Percentiles rank a stretch among this genome's conserved stretches.
phyloP scores from a whole-genome alignment of 2,329 filamentous ascomycete genomes.

The Fusarium sp. region DNA sequence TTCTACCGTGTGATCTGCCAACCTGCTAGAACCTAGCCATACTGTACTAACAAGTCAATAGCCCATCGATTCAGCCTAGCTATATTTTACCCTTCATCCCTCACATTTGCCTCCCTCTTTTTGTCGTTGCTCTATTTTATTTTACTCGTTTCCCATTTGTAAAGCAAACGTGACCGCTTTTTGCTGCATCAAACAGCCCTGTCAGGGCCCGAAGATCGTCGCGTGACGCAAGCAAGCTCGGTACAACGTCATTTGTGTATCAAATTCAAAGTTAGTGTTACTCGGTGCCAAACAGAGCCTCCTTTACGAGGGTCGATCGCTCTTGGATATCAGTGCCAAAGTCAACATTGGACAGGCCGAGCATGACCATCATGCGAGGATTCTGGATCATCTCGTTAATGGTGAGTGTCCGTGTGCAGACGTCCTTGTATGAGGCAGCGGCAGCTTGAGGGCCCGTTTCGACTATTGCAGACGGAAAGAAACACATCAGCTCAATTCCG shows the following conservation, averaged over 20 bases:
- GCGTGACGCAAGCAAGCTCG: conserved; percentile 19
- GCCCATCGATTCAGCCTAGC: neutral
- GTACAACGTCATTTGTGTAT: conserved; percentile 27
- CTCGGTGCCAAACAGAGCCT: conserved; percentile 25
- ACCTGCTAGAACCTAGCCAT: neutral
- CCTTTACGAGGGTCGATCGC: conserved; percentile 47
- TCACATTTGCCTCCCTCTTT: neutral
- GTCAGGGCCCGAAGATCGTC: conserved; percentile 10
- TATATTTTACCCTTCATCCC: neutral
- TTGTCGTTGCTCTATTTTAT: neutral
- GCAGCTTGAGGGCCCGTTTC: conserved; percentile 42
- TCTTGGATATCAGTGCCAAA: conserved; percentile 49
- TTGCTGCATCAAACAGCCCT: conserved; percentile 19
- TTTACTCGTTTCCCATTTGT: neutral
- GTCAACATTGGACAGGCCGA: conserved; percentile 51
- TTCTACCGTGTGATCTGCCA: neutral
- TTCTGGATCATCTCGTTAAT: conserved; percentile 52
- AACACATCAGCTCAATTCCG: neutral
- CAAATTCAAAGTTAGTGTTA: neutral
- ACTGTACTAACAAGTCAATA: neutral
- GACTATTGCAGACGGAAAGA: conserved; percentile 22
- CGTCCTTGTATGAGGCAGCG: conserved; percentile 49
- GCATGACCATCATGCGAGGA: conserved; percentile 50
- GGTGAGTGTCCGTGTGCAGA: conserved; percentile 50
- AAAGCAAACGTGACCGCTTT: conserved; percentile 3